Percentiles rank a stretch among this genome's conserved stretches.
Conservation (phyloP, 2,329 filamentous ascomycete species). For the Aspergillus nomiae region DNA sequence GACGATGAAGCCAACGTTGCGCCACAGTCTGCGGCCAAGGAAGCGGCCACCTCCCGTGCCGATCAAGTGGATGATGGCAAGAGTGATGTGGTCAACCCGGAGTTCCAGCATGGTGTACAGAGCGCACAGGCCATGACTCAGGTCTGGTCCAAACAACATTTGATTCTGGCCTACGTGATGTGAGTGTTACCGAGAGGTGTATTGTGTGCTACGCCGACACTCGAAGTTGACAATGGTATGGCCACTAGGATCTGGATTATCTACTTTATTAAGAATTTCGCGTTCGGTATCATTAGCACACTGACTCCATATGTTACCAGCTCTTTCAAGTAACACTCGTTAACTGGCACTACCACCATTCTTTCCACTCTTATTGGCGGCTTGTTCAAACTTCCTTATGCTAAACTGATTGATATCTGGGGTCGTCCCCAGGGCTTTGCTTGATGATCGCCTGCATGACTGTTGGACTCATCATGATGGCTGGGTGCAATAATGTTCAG, state of each 20-base stretch:
- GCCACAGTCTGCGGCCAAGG: background rate
- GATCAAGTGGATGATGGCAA: conserved; percentile 3
- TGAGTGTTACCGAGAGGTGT: background rate
- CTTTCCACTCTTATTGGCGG: conserved; percentile 59
- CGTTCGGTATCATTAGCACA: conserved; percentile 3
- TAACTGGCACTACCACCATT: conserved; percentile 50
- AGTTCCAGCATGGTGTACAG: conserved; percentile 20
- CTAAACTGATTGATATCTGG: conserved; percentile 65
- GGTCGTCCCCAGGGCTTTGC: conserved; percentile 61
- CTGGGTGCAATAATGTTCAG: conserved; percentile 60
- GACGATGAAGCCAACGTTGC: conserved; percentile 1
- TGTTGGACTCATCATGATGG: conserved; percentile 61
- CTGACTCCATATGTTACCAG: conserved; percentile 13
- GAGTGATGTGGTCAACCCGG: conserved; percentile 14
- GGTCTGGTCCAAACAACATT: conserved; percentile 16
- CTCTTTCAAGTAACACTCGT: conserved; percentile 6
- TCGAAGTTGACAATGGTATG: background rate
- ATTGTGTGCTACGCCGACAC: background rate
- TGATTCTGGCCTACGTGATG: conserved; percentile 8
- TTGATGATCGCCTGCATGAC: conserved; percentile 52
- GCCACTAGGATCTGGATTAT: conserved; percentile 9
- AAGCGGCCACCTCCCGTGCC: background rate
- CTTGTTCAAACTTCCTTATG: conserved; percentile 61
- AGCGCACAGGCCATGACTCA: conserved; percentile 20
- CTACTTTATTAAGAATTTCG: conserved; percentile 10